Base-by-base conservation (phyloP, 352 stramenopile genomes). In the Phytophthora hibernalis region DNA sequence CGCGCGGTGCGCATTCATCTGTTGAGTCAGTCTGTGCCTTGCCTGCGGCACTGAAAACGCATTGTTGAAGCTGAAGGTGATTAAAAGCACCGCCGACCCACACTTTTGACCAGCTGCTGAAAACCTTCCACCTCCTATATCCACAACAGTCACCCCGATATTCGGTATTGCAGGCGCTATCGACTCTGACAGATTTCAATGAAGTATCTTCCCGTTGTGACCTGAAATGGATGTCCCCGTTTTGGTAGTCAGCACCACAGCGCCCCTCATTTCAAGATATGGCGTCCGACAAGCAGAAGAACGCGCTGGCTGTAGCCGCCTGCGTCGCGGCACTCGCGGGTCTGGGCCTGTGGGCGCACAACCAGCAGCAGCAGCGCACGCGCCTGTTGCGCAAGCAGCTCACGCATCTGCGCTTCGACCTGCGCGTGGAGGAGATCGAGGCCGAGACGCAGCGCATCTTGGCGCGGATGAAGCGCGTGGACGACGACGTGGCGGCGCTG, bases 341-440 rank as follows among this genome's bases (percentile, higher is more conserved):
- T 21, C 61, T 91, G 38, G 71, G 70, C 3, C 15, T 91, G 2
- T 92, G 75, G 77, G 70, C 74, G 26, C 79, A 54, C 57, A 70
- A 65, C 55, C 73, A 88, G 61, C 77, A 88, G 68, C 76, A 79
- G 48, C 61, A 80, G 54, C 74, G 62, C 38, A 76, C 79, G 47
- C 48, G 57, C 16, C 53, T 61, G 53, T 65, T 76, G 37, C 77
- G 82, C 54, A 87, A 89, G 59, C 65, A 78, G 61, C 69, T 93
- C 54, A 91, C 79, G 51, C 58, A 78, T 54, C 65, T 93, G 61
- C 82, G 80, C 70, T 93, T 93, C 55, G 85, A 93, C 66, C 65
- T 93, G 54, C 89, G 79, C 52, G 73, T 89, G 12, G 51, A 48
- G 20, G 87, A 94, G 71, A 95, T 97, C 61, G 78, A 94, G 64